phyloP scores from a whole-genome alignment of 768 basidiomycete species.

The Pisolithus albus region DNA sequence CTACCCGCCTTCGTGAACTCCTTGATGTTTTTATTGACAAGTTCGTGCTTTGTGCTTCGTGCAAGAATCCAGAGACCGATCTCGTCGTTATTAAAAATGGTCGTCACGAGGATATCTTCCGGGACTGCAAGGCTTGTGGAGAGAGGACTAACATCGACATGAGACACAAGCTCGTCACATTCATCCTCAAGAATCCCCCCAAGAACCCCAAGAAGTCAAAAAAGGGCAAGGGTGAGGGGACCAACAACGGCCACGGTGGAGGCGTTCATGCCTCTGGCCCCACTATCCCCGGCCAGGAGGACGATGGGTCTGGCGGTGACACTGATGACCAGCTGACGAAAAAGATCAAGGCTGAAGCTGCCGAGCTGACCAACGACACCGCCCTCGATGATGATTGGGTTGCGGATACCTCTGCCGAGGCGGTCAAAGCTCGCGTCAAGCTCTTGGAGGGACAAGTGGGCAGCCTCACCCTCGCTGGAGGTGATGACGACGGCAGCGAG shows the following conservation, averaged over 20 bases:
- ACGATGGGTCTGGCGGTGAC: conserved; percentile 49
- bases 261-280: conserved; percentile 34
- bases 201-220: conserved; percentile 73
- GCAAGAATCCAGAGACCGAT: conserved; percentile 99
- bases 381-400: conserved; percentile 78
- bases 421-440: conserved; percentile 76
- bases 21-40: conserved; percentile 98
- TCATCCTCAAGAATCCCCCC: conserved; percentile 96
- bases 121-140: conserved; percentile 99
- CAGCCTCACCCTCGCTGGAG: conserved; percentile 40
- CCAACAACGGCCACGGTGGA: conserved; percentile 42
- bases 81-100: conserved; percentile 83
- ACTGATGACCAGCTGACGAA: conserved; percentile 84
- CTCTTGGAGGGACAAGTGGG: conserved; percentile 58
- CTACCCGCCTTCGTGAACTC: conserved; percentile 85
- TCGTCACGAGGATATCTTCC: conserved; percentile 74
- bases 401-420: conserved; percentile 85
- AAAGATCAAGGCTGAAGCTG: conserved; percentile 89
- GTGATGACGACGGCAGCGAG: conserved; percentile 84
- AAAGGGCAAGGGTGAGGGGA: conserved; percentile 44
- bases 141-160: conserved; percentile 88
- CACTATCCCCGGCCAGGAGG: conserved; percentile 35
- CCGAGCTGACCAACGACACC: conserved; percentile 60
- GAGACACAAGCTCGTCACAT: conserved; percentile 94
- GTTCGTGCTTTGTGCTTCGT: conserved; percentile 92